A percentile compares a stretch with the other conserved stretches of the same genome.
Conservation (phyloP, 169 alveolate species). For the Pseudocohnilembus persalinus region DNA sequence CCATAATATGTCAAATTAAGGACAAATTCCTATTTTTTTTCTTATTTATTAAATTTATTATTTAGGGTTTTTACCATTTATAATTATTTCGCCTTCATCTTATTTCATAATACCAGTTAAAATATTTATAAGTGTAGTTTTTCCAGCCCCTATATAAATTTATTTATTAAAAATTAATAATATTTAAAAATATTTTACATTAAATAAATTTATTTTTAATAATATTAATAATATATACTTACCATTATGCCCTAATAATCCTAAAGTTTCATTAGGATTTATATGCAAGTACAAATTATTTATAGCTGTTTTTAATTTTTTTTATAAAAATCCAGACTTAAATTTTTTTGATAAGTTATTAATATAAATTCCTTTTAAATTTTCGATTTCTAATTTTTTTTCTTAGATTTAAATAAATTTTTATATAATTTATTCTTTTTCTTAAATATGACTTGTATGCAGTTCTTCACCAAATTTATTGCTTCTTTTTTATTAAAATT, state of each 20-base stretch:
- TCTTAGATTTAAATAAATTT: too few relatives aligned
- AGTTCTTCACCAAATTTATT: too few relatives aligned
- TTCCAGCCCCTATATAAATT: slow-evolving; percentile 89
- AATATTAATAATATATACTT: too few relatives aligned
- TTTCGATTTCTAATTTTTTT: too few relatives aligned
- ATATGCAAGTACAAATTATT: not conserved
- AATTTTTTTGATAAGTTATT: not conserved
- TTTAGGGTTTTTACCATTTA: slow-evolving; percentile 68
- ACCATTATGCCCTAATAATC: not conserved
- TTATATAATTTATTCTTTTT: too few relatives aligned
- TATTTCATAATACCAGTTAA: slow-evolving; percentile 74
- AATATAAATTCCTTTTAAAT: too few relatives aligned
- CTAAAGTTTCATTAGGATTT: not conserved
- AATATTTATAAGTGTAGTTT: slow-evolving; percentile 86
- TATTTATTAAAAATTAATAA: too few relatives aligned
- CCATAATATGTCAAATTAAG: slow-evolving; percentile 82
- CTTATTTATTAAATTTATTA: slow-evolving; percentile 71
- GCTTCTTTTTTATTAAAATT: too few relatives aligned
- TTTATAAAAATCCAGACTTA: not conserved
- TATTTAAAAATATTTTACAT: too few relatives aligned
- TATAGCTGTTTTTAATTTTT: not conserved
- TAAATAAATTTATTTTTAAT: too few relatives aligned
- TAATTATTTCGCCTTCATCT: slow-evolving; percentile 68
- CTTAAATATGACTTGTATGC: too few relatives aligned
- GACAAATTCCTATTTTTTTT: slow-evolving; percentile 76